These are phyloP conservation scores for Hyaloperonospora brassicae DNA, from an alignment of 352 stramenopile species.

Conservation along the genomic window DNA sequence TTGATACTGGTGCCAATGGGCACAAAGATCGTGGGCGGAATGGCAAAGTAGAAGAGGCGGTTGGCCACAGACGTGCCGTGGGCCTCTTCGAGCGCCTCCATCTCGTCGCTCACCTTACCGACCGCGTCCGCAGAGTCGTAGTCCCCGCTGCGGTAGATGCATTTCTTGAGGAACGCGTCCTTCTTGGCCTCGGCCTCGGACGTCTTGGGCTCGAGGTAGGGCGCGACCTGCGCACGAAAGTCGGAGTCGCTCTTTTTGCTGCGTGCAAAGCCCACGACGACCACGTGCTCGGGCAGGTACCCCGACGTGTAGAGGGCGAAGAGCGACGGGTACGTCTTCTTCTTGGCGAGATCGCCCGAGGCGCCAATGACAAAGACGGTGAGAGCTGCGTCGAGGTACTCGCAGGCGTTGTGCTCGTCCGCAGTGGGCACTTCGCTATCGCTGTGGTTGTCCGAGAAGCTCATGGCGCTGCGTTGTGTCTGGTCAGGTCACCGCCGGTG, in stretches of 20 bases:
- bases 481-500: neutral
- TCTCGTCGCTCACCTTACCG: conserved; percentile 58
- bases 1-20: conserved; percentile 91
- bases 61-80: conserved; percentile 53
- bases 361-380: conserved; percentile 84
- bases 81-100: conserved; percentile 51
- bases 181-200: conserved; percentile 46
- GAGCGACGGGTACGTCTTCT: conserved; percentile 89
- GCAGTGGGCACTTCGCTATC: conserved; percentile 7
- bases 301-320: conserved; percentile 77
- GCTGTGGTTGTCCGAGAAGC: conserved; percentile 26
- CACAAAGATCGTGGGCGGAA: conserved; percentile 94
- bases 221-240: conserved; percentile 73
- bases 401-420: conserved; percentile 52
- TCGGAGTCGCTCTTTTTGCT: conserved; percentile 72
- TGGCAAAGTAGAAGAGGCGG: conserved; percentile 95
- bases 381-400: conserved; percentile 62
- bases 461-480: conserved; percentile 23
- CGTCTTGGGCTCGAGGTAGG: conserved; percentile 52
- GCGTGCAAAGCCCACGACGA: conserved; percentile 84
- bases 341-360: conserved; percentile 85
- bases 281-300: conserved; percentile 75
- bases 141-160: conserved; percentile 65
- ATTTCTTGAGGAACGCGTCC: conserved; percentile 66
- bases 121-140: conserved; percentile 85